These are phyloP conservation scores for Triglochin maritima DNA, from an alignment of 106 monocot species.

Conservation along the genomic window DNA sequence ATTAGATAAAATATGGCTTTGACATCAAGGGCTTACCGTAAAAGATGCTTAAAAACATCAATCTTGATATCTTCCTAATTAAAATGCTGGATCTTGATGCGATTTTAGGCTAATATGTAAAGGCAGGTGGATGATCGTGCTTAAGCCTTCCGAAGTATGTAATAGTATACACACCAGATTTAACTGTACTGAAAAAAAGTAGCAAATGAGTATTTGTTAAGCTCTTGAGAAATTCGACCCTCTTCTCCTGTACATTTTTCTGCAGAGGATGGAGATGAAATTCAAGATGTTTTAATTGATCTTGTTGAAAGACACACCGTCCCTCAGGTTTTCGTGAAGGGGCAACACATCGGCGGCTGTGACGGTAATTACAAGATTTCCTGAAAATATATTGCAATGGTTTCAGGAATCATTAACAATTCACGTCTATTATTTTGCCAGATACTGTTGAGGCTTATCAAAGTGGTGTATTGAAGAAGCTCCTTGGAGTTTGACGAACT, in stretches of 20 bases:
- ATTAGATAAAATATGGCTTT: too few relatives aligned
- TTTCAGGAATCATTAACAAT: neutral
- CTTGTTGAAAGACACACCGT: slow-evolving; percentile 21
- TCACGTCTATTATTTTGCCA: neutral
- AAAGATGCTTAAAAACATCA: too few relatives aligned
- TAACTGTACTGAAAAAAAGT: too few relatives aligned
- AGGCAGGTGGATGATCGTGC: too few relatives aligned
- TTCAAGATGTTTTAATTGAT: slow-evolving; percentile 9
- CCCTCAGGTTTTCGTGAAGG: slow-evolving; percentile 22
- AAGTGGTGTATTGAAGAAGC: slow-evolving; percentile 11
- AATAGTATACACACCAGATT: too few relatives aligned
- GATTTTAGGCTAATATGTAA: too few relatives aligned
- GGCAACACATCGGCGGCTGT: slow-evolving; percentile 22
- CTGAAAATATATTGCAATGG: neutral
- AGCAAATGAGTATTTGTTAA: too few relatives aligned
- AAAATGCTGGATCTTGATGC: too few relatives aligned
- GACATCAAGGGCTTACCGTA: too few relatives aligned
- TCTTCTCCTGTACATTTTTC: neutral
- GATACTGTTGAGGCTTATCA: slow-evolving; percentile 22
- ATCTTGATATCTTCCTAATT: too few relatives aligned
- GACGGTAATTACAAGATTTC: slow-evolving; percentile 10
- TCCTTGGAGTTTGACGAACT: slow-evolving; percentile 3
- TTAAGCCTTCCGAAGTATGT: too few relatives aligned
- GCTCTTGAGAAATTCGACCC: too few relatives aligned
- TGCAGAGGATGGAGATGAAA: slow-evolving; percentile 19